phyloP scores from a whole-genome alignment of 2,329 filamentous ascomycete genomes.

The Colletotrichum costaricense region DNA sequence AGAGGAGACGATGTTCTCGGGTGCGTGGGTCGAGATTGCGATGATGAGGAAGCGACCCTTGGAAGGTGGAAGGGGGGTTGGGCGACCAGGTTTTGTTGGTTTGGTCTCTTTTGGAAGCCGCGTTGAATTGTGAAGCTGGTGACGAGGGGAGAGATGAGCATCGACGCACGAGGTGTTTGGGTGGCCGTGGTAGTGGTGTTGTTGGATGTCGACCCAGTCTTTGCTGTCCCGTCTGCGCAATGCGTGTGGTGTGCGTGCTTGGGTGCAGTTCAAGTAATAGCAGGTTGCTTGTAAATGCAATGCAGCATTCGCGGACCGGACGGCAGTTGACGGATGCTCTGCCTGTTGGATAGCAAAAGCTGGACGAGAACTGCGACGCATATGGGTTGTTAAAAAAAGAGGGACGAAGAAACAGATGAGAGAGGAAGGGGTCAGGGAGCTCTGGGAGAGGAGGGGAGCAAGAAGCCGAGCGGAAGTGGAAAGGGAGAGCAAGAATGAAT shows the following conservation, averaged over 20 bases:
- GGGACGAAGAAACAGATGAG: slow-evolving; percentile 19
- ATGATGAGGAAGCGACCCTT: slow-evolving; percentile 34
- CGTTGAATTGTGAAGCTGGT: neutral
- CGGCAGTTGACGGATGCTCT: slow-evolving; percentile 13
- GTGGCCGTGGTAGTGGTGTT: neutral
- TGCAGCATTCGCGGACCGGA: slow-evolving; percentile 13
- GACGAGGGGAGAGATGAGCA: slow-evolving; percentile 1
- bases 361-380: slow-evolving; percentile 28
- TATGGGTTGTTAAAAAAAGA: slow-evolving; percentile 13
- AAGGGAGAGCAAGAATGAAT: slow-evolving; percentile 17
- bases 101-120: slow-evolving; percentile 8
- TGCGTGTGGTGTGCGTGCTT: neutral
- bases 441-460: slow-evolving; percentile 9
- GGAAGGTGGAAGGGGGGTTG: slow-evolving; percentile 22
- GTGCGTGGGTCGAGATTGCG: slow-evolving; percentile 34
- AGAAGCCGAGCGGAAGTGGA: slow-evolving; percentile 7
- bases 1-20: slow-evolving; percentile 31
- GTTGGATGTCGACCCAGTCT: neutral
- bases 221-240: slow-evolving; percentile 1
- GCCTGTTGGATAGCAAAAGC: slow-evolving; percentile 12
- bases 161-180: neutral
- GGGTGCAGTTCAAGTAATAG: neutral
- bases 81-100: slow-evolving; percentile 28
- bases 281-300: neutral
- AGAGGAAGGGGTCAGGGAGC: slow-evolving; percentile 30